Evolutionary conservation across 176 grass and related monocot genomes (phyloP), one percentile per base, ranked within the genome.

Genomic region (Zea luxurians): DNA sequence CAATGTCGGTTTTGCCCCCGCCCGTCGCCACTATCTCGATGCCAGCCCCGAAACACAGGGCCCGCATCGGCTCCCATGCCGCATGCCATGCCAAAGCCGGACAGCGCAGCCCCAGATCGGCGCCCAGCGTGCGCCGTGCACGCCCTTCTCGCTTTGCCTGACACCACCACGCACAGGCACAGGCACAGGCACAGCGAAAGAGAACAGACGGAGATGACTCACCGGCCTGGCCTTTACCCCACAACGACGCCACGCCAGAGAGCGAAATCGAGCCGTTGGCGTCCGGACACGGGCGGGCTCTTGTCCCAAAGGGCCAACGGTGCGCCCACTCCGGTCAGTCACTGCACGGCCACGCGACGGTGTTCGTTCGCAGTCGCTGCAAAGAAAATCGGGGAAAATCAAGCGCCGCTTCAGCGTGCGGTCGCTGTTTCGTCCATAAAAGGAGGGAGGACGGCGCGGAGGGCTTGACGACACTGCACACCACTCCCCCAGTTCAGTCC

Each of bases 221-320:
- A 73, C 68, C 80, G 5, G 62, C 16, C 61, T 35, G 21, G 62
- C 72, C 72, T 65, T 44, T 64, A 11, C 8, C 8, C 15, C 3
- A 1, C 2, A 10, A 4, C 9, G 1, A 3, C 37, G 53, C 69
- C 6, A 3, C 37, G 53, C 69, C 6, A 48, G 7, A 17, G 13
- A 38, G 43, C 16, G 42, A 87, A 64, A 82, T 87, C 76, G 73
- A 84, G 86, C 86, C 86, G 82, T 88, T 88, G 76, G 69, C 76
- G 21, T 58, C 37, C 64, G 55, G 86, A 84, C 81, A 71, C 63
- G 75, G 15, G 27, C 53, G 71, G 63, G 46, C 70, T 61, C 86
- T 16, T n/a, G 20, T 21, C 46, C 80, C 75, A 44, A 68, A 1
- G 65, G 65, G 1, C 7, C 8, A 27, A 27, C 27, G 27, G 46